Evolutionary conservation across 148 eudicot genomes (phyloP), one percentile per base, ranked within the genome.

Genomic region (Amaranthus palmeri): DNA sequence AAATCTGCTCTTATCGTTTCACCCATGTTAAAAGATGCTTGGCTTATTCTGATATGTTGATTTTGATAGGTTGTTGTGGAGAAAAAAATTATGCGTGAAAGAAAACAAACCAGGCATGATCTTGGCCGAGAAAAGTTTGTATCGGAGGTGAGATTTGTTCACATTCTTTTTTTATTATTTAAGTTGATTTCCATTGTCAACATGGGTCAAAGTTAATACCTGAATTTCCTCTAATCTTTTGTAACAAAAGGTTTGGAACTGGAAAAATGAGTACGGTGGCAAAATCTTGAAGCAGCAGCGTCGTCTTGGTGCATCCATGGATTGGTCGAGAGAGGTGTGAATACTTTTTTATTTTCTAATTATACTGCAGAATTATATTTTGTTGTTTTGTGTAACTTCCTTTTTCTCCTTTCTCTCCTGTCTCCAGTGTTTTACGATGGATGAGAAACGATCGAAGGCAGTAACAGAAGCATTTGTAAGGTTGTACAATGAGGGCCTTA

Each of bases 311-410:
- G 91, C 97, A 65, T 85, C 93, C 76, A 87, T 95, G 70, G 98
- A 95, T 79, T 95, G 99, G 99, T 88, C 99, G 5, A 92, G 97
- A 54, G 99, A 95, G 93, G 99, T 95, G 61, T 51, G 66, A 18
- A 43, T 42, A 47, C 25, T 43, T 11, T 59, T 62, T 25, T 51
- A 9, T 58, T 56, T 36, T 67, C n/a, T 44, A 3, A 11, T 55
- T 65, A 49, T 40, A 6, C 0, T 53, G 50, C 44, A 50, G 17
- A 58, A 45, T 51, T 74, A 25, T 9, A 2, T 55, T 3, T 46
- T n/a, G 48, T 43, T 40, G 47, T 15, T 65, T 56, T 25, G 1
- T 25, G 36, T 53, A 18, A 57, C 48, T 70, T 81, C 14, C 64
- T 67, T 67, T 41, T 62, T 18, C 44, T 65, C 53, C 4, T 46